Percentiles rank a stretch among this genome's conserved stretches.
phyloP scores from a whole-genome alignment of 495 filamentous ascomycete genomes.

The Bacidia rubella region DNA sequence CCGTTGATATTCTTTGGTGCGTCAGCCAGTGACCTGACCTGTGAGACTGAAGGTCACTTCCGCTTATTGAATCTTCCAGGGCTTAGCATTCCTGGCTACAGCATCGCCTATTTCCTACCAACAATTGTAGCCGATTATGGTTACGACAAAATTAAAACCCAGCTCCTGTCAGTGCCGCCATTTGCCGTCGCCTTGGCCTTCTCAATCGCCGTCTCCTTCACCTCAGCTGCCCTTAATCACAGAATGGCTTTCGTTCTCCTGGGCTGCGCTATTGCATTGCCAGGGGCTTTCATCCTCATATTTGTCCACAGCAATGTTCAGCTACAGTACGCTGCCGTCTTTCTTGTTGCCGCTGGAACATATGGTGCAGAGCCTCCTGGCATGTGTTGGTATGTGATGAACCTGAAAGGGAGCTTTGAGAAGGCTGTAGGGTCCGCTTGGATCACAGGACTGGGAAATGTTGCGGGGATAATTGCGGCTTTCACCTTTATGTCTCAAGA shows the following conservation, averaged over 20 bases:
- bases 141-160: no score
- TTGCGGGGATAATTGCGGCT: constrained; percentile 43
- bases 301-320: constrained; percentile 26
- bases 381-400: constrained; percentile 44
- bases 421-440: constrained; percentile 42
- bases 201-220: constrained; percentile 40
- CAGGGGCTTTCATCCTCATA: constrained; percentile 39
- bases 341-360: constrained; percentile 38
- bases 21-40: background rate
- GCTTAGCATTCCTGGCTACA: no score
- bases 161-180: no score
- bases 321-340: constrained; percentile 41
- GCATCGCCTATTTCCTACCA: no score
- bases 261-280: constrained; percentile 31
- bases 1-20: background rate
- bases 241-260: constrained; percentile 39
- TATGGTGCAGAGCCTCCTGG: constrained; percentile 37
- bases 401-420: constrained; percentile 50
- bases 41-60: constrained; percentile 25
- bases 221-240: constrained; percentile 41
- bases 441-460: constrained; percentile 42
- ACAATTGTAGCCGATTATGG: no score
- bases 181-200: no score
- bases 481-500: constrained; percentile 32
- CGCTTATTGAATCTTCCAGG: no score